Percentiles rank a stretch among this genome's conserved stretches.
phyloP scores from a whole-genome alignment of 441 rosid genomes.

The Pelargonium myrrhifolium region DNA sequence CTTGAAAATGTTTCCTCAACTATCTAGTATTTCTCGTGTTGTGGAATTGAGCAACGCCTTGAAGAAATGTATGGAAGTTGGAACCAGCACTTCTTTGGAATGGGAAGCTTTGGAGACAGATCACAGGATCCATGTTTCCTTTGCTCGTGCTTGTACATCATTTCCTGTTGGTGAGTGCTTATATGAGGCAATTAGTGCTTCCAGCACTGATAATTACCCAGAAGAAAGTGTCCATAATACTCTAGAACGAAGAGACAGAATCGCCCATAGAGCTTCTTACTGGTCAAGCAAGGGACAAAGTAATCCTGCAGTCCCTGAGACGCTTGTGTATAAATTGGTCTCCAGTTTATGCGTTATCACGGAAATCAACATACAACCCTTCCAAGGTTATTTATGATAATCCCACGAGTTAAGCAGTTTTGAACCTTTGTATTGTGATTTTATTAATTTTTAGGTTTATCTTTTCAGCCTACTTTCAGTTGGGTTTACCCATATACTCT shows the following conservation, averaged over 20 bases:
- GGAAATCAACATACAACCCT: conserved; percentile 70
- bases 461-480: conserved; percentile 64
- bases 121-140: conserved; percentile 59
- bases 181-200: conserved; percentile 56
- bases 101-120: conserved; percentile 46
- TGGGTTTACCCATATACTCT: conserved; percentile 71
- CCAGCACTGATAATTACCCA: conserved; percentile 87
- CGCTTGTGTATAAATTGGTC: conserved; percentile 54
- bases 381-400: conserved; percentile 46
- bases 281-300: conserved; percentile 89
- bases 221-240: conserved; percentile 70
- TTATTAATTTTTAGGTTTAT: conserved; percentile 18
- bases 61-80: conserved; percentile 34
- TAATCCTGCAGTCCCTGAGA: conserved; percentile 68
- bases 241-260: conserved; percentile 42
- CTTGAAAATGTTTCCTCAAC: conserved; percentile 54
- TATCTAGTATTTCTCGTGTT: conserved; percentile 41
- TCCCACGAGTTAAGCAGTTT: neutral
- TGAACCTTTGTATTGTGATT: conserved; percentile 8
- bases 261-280: conserved; percentile 47
- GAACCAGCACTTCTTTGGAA: conserved; percentile 40
- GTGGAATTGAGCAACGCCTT: conserved; percentile 24
- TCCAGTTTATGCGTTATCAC: conserved; percentile 63
- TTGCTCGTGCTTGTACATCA: conserved; percentile 42
- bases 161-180: conserved; percentile 42